Percentiles rank a stretch among this genome's conserved stretches.
Evolutionary conservation across 2,329 filamentous ascomycete genomes (phyloP).

Genomic region (Penicillium sp.): DNA sequence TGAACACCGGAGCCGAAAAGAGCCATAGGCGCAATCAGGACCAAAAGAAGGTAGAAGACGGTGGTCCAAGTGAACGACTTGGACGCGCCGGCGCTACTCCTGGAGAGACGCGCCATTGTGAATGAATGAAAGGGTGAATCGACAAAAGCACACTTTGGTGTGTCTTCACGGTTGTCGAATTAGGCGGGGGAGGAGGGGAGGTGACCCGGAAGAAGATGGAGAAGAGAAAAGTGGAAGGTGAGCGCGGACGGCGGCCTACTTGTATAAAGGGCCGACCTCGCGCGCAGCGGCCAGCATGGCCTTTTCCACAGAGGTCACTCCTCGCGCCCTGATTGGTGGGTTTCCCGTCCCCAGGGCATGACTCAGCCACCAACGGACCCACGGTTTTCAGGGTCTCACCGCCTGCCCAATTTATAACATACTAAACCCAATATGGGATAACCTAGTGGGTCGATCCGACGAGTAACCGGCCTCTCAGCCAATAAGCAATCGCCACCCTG

Average conservation of each 20-base stretch:
- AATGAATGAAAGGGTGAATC: conserved; percentile 7
- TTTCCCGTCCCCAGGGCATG: conserved; percentile 15
- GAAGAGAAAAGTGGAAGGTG: conserved; percentile 22
- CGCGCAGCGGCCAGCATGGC: conserved; percentile 48
- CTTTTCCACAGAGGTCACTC: conserved; percentile 50
- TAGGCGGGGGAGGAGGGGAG: conserved; percentile 10
- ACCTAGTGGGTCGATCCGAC: conserved; percentile 6
- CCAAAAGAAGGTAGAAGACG: conserved; percentile 86
- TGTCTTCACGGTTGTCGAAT: conserved; percentile 17
- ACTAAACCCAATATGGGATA: conserved; percentile 2
- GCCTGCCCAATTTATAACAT: conserved; percentile 14
- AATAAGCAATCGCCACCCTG: conserved; percentile 24
- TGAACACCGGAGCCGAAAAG: conserved; percentile 72
- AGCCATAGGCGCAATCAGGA: conserved; percentile 82
- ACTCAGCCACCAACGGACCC: conserved; percentile 30
- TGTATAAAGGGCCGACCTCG: conserved; percentile 37
- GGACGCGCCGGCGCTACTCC: conserved; percentile 61
- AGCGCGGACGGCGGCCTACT: conserved; percentile 29
- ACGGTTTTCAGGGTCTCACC: conserved; percentile 18
- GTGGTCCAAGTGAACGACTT: conserved; percentile 79
- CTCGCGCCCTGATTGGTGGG: conserved; percentile 41
- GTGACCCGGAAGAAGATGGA: conserved; percentile 26
- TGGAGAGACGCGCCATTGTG: conserved; percentile 64
- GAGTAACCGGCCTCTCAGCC: conserved; percentile 8
- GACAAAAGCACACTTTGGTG: conserved; percentile 15